Percentiles rank a stretch among this genome's conserved stretches.
Conservation (phyloP, 129 eudicot species). For the Centella asiatica region DNA sequence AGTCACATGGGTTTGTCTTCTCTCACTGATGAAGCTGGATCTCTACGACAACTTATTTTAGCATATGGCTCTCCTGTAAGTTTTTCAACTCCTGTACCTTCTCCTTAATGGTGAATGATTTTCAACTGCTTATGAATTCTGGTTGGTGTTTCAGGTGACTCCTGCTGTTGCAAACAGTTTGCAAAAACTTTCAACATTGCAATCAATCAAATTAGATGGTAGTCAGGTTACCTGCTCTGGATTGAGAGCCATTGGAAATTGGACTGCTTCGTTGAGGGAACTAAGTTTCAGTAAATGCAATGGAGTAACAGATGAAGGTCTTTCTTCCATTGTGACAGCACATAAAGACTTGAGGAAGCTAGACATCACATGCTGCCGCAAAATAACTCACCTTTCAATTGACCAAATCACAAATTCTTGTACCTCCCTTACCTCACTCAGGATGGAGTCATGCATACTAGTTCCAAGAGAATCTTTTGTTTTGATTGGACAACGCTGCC, state of each 20-base stretch:
- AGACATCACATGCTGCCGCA: conserved; percentile 93
- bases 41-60: conserved; percentile 54
- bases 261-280: conserved; percentile 59
- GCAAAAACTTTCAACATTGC: conserved; percentile 65
- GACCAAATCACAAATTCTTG: conserved; percentile 67
- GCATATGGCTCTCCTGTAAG: conserved; percentile 84
- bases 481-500: conserved; percentile 77
- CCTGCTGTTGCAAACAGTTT: conserved; percentile 64
- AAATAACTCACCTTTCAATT: conserved; percentile 58
- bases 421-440: conserved; percentile 64
- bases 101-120: neutral
- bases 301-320: conserved; percentile 91
- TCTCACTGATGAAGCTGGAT: conserved; percentile 40
- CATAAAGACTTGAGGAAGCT: conserved; percentile 60
- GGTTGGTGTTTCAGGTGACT: conserved; percentile 55
- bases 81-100: conserved; percentile 5
- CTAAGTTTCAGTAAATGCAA: conserved; percentile 81
- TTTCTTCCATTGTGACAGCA: conserved; percentile 60
- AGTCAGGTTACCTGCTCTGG: conserved; percentile 72
- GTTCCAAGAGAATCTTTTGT: conserved; percentile 76
- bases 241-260: conserved; percentile 65
- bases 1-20: conserved; percentile 74
- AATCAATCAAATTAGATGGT: conserved; percentile 77
- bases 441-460: conserved; percentile 88
- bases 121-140: conserved; percentile 8